Conservation (phyloP, 805 yeast species). For the Candida ascalaphidarum region DNA sequence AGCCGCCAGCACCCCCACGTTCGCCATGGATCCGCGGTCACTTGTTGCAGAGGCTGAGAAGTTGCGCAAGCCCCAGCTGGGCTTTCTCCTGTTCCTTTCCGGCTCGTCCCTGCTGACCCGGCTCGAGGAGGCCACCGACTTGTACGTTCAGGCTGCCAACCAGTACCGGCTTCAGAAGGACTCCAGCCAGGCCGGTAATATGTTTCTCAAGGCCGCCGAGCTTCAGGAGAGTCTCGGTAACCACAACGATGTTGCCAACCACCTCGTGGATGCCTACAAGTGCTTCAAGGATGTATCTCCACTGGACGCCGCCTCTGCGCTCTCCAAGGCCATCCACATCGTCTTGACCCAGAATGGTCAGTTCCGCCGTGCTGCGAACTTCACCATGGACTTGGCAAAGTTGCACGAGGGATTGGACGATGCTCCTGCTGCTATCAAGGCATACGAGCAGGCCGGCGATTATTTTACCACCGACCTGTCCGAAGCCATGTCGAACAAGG, state of each 20-base stretch:
- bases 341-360: slow-evolving; percentile 83
- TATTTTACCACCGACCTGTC: slow-evolving; percentile 95
- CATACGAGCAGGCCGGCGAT: slow-evolving; percentile 80
- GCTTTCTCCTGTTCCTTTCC: slow-evolving; percentile 56
- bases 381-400: slow-evolving; percentile 84
- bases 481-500: slow-evolving; percentile 81
- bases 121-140: slow-evolving; percentile 87
- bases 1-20: not conserved
- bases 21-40: slow-evolving; percentile 27
- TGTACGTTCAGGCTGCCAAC: slow-evolving; percentile 91
- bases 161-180: slow-evolving; percentile 71
- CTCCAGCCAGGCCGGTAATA: slow-evolving; percentile 65
- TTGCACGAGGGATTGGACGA: slow-evolving; percentile 72
- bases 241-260: slow-evolving; percentile 87
- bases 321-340: slow-evolving; percentile 69
- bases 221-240: slow-evolving; percentile 66
- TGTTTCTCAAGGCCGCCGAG: slow-evolving; percentile 80
- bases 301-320: slow-evolving; percentile 65
- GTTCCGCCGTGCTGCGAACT: slow-evolving; percentile 93
- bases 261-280: slow-evolving; percentile 85
- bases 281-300: slow-evolving; percentile 71
- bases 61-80: slow-evolving; percentile 50
- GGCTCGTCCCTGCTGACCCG: slow-evolving; percentile 56
- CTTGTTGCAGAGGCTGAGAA: slow-evolving; percentile 37
- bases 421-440: slow-evolving; percentile 18